A percentile compares a stretch with the other conserved stretches of the same genome.
Evolutionary conservation across 1,139 yeast species (phyloP).

Genomic region (Petasospora rhodanensis): DNA sequence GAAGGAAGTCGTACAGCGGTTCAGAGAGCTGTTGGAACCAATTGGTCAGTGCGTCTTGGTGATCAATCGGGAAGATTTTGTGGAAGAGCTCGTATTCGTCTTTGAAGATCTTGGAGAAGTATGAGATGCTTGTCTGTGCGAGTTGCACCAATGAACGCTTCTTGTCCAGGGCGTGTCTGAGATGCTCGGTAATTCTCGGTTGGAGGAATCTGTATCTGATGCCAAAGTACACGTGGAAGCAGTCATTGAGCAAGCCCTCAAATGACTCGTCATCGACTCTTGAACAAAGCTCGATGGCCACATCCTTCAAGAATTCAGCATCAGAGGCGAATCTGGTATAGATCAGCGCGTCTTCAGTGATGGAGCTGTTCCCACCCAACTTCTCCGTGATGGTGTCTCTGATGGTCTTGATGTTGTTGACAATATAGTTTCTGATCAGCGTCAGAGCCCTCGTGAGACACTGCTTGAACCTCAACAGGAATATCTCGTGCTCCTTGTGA

Average conservation of each 20-base stretch:
- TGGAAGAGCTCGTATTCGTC: constrained; percentile 60
- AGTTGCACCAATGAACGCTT: constrained; percentile 42
- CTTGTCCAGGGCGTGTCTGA: constrained; percentile 21
- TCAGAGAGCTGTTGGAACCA: constrained; percentile 67
- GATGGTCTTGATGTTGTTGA: constrained; percentile 46
- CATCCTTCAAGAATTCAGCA: constrained; percentile 37
- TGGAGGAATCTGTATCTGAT: constrained; percentile 46
- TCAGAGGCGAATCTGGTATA: constrained; percentile 59
- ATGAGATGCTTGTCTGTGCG: constrained; percentile 56
- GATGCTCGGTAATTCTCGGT: constrained; percentile 37
- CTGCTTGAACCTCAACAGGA: constrained; percentile 71
- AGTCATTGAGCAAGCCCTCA: constrained; percentile 63
- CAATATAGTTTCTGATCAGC: constrained; percentile 64
- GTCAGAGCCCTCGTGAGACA: constrained; percentile 83
- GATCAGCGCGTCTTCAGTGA: constrained; percentile 49
- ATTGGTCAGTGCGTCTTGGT: constrained; percentile 27
- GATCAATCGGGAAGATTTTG: constrained; percentile 41
- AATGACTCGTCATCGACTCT: constrained; percentile 53
- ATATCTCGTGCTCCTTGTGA: constrained; percentile 67
- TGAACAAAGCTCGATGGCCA: constrained; percentile 46
- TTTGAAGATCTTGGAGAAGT: constrained; percentile 51
- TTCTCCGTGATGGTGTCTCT: constrained; percentile 38
- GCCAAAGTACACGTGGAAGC: constrained; percentile 57
- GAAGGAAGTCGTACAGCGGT: constrained; percentile 67
- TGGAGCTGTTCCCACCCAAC: constrained; percentile 28